Evolutionary conservation across 164 flowering plant species (phyloP), one percentile per base, ranked within the genome.

Genomic region (Vitis riparia): DNA sequence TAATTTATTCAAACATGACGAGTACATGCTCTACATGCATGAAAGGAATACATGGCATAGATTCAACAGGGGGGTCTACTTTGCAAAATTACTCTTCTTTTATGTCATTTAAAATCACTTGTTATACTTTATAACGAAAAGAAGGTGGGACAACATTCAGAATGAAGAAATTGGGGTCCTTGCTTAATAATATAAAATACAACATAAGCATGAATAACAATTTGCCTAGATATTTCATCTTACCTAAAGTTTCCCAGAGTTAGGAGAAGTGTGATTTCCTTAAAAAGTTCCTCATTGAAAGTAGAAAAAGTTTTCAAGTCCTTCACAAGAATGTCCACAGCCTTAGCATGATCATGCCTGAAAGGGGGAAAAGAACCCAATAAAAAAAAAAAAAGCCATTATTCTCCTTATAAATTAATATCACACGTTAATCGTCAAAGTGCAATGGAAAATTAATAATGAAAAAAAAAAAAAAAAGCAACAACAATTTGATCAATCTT

Each of bases 241-340:
- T 73, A 79, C 82, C 82, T 73, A 51, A 79, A 76, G 60, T 79
- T 79, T 49, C 44, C 79, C 71, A 79, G 68, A 11, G 82, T 67
- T 49, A 79, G 63, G 23, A 79, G 82, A 47, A 62, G 59, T 1
- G 80, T 74, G 11, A 77, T 71, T 74, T 77, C 83, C 73, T 73
- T 74, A 11, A 74, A 80, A 19, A 71, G 71, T 27, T 77, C 78
- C 66, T 76, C 78, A 67, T 80, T 71, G 48, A 80, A 73, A 57
- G 69, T 66, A 15, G 80, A 71, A 37, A 80, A 80, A 44, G 71
- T 78, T 64, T 77, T 80, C 72, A 79, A 70, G 14, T 80, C 83
- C 66, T 76, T 77, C 29, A 58, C 69, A 5, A 80, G 66, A 30
- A 80, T 77, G 29, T 80, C 78, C 47, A 74, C 78, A 58, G 83